Evolutionary conservation across 148 eudicot species (phyloP).

Genomic region (Chenopodium suecicum): DNA sequence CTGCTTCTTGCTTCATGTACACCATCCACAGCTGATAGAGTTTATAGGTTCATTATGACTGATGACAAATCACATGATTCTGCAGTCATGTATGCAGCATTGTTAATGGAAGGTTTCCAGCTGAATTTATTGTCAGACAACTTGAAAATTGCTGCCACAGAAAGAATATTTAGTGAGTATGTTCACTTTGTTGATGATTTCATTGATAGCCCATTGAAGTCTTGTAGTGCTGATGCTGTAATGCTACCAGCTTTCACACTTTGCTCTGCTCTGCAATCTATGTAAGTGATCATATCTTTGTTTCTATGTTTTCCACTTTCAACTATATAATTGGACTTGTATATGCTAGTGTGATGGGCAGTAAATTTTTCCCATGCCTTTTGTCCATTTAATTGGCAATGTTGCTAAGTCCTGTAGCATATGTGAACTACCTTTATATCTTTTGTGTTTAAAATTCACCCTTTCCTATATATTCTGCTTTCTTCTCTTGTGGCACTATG

Average conservation of each 20-base stretch:
- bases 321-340: constrained; percentile 8
- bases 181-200: constrained; percentile 54
- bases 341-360: neutral
- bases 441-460: neutral
- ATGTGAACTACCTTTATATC: neutral
- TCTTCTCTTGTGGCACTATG: neutral
- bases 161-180: constrained; percentile 56
- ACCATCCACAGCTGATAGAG: constrained; percentile 48
- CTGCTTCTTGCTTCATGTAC: constrained; percentile 53
- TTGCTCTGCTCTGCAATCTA: constrained; percentile 63
- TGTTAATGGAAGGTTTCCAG: constrained; percentile 88
- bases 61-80: constrained; percentile 43
- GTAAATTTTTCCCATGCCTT: neutral
- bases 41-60: constrained; percentile 47
- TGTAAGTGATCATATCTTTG: constrained; percentile 49
- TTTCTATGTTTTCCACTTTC: neutral
- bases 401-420: neutral
- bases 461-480: neutral
- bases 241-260: constrained; percentile 64
- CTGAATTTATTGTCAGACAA: constrained; percentile 58
- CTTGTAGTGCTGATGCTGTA: constrained; percentile 31
- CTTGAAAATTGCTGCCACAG: constrained; percentile 43
- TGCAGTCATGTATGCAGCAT: constrained; percentile 46
- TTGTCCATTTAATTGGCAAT: neutral
- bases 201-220: constrained; percentile 36